Base-by-base conservation (phyloP, 1,139 yeast genomes). In the Yamadazyma jaroonii region DNA sequence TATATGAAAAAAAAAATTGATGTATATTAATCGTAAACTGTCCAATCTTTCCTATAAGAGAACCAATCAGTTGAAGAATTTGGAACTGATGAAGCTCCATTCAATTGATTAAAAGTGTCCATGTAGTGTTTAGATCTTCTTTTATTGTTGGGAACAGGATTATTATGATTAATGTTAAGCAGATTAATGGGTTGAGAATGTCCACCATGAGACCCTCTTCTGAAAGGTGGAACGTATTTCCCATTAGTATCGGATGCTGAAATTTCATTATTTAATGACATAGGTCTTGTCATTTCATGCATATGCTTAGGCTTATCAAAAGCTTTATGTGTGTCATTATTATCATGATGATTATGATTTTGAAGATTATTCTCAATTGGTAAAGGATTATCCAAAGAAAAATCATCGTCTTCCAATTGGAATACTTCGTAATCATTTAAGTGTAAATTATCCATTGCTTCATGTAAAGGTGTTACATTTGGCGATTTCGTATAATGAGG, bases 181-280 rank as follows among this genome's bases (percentile, higher is more conserved):
- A n/a, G 10, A 31, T 14, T 17, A 13, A 12, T 6, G 20, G 25
- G 27, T 7, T 21, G 31, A 13, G 15, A 10, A 25, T 31, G 38
- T 14, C 42, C 47, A 13, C 49, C 31, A 26, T 61, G 65, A 2
- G 74, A 66, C 0, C 70, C 70, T 53, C 90, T 68, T 52, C 84
- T 64, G 53, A 77, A 81, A 12, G 90, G 92, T 22, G 90, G 90
- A 31, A 84, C 64, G 49, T 84, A 84, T 53, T 80, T 81, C 1
- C 84, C 84, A 27, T 69, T 61, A 7, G 56, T 40, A 29, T 56
- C 42, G 1, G 52, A 38, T 15, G 50, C 43, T 29, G 46, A 39
- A 25, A 27, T 27, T 27, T 49, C 47, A 29, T 46, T 38, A n/a
- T 46, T 45, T 31, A 40, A 40, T 10, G 56, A 50, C 24, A 35